Evolutionary conservation across 2,329 filamentous ascomycete genomes (phyloP), one percentile per base, ranked within the genome.

Genomic region (Pezicula neosporulosa): DNA sequence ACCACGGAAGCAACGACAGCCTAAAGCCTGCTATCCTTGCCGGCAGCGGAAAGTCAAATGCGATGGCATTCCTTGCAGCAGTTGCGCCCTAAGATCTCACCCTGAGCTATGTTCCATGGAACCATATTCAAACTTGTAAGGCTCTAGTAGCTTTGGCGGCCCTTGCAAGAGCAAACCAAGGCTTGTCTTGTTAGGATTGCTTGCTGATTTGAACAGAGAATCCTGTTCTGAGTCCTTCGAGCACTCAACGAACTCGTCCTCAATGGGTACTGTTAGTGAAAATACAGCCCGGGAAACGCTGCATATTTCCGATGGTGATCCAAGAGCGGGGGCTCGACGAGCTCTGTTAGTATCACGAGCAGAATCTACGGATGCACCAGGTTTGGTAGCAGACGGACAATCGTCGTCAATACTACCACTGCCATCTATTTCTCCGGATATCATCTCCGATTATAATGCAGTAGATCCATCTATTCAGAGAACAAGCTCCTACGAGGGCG

Each of bases 21-120:
- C 47, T 7, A 49, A 49, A 33, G 47, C 47, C 8, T 49, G 47
- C 30, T 49, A 49, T 35, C 47, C 47, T 44, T 49, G 47, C 44
- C 47, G 47, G 16, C 38, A 39, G 24, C 38, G 47, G 19, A 49
- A 49, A 16, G 39, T 44, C 45, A 47, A 37, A 16, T 47, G 45
- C 13, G 35, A 44, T 44, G 42, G 45, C 35, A 16, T 47, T 36
- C 45, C 45, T 35, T 47, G 45, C 19, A 47, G 27, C n/a, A 35
- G 28, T 38, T 47, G 45, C 27, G 35, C 45, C 10, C 35, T 47
- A 2, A 28, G 45, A 21, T 28, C 30, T 12, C 21, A 47, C n/a
- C 45, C 45, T 21, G 13, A 43, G 28, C 28, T 28, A 27, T 49
- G 36, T 18, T 41, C 36, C 9, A 30, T 49, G 36, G 19, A 42